phyloP scores from a whole-genome alignment of 768 basidiomycete species.

The Cystobasidiopsis lactophilus region DNA sequence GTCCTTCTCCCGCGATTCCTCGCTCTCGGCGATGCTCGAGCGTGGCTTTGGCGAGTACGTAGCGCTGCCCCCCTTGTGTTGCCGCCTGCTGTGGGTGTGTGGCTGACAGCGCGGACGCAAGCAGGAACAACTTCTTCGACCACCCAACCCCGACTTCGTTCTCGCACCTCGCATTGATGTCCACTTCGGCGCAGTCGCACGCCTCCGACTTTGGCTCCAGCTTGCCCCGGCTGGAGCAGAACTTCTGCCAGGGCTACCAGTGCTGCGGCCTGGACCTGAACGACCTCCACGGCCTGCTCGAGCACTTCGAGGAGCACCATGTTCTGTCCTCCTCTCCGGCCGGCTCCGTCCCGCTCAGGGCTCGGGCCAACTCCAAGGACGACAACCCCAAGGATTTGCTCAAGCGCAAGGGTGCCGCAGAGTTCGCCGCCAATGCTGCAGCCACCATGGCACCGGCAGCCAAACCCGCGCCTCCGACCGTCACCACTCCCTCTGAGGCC shows the following conservation, averaged over 20 bases:
- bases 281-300: constrained; percentile 61
- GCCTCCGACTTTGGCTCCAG: constrained; percentile 19
- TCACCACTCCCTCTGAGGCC: constrained; percentile 3
- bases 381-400: constrained; percentile 5
- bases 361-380: constrained; percentile 13
- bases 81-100: too few relatives aligned
- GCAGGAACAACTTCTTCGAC: constrained; percentile 7
- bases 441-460: constrained; percentile 23
- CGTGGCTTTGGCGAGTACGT: too few relatives aligned
- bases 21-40: too few relatives aligned
- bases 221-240: constrained; percentile 18
- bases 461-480: constrained; percentile 19
- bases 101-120: too few relatives aligned
- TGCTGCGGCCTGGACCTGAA: constrained; percentile 64
- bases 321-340: constrained; percentile 27
- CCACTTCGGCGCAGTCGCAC: constrained; percentile 17
- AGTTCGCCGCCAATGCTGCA: neutral
- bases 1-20: too few relatives aligned
- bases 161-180: constrained; percentile 12
- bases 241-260: constrained; percentile 54
- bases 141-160: constrained; percentile 12
- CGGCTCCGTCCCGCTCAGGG: constrained; percentile 1
- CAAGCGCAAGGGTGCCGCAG: neutral
- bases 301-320: constrained; percentile 80
- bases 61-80: too few relatives aligned